Percentiles rank a stretch among this genome's conserved stretches.
Evolutionary conservation across 345 rosid species (phyloP).

Genomic region (Salix caprea): DNA sequence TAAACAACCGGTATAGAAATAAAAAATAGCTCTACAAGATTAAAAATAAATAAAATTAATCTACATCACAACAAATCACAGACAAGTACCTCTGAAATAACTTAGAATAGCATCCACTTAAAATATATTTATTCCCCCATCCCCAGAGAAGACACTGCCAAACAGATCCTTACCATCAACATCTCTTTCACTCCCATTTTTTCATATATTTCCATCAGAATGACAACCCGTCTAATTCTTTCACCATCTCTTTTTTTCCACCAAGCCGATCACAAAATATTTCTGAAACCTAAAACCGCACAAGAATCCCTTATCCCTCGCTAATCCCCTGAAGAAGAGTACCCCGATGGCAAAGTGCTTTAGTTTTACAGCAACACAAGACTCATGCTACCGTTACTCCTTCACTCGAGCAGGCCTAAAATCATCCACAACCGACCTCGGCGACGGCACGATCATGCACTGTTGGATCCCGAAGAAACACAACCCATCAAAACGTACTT

Average conservation of each 20-base stretch:
- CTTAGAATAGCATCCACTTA: too few relatives aligned
- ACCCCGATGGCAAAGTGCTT: constrained; percentile 51
- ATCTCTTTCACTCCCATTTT: too few relatives aligned
- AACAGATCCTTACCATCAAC: too few relatives aligned
- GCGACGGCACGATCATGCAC: constrained; percentile 79
- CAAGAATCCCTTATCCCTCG: background rate
- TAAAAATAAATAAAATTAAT: too few relatives aligned
- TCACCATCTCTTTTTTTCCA: background rate
- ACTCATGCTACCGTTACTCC: constrained; percentile 58
- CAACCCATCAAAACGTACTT: constrained; percentile 41
- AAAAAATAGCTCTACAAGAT: too few relatives aligned
- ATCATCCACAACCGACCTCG: constrained; percentile 69
- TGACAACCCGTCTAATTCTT: background rate
- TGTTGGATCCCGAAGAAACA: constrained; percentile 67
- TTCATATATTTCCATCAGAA: background rate
- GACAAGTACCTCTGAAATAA: too few relatives aligned
- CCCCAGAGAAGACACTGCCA: too few relatives aligned
- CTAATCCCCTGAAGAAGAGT: background rate
- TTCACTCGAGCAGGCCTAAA: constrained; percentile 68
- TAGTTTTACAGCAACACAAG: constrained; percentile 53
- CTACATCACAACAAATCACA: too few relatives aligned
- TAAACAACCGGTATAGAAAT: too few relatives aligned
- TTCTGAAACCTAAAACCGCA: background rate
- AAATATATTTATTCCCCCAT: too few relatives aligned
- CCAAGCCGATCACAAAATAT: background rate